Base-by-base conservation (phyloP, 1,139 yeast genomes). In the Pichia sp. region DNA sequence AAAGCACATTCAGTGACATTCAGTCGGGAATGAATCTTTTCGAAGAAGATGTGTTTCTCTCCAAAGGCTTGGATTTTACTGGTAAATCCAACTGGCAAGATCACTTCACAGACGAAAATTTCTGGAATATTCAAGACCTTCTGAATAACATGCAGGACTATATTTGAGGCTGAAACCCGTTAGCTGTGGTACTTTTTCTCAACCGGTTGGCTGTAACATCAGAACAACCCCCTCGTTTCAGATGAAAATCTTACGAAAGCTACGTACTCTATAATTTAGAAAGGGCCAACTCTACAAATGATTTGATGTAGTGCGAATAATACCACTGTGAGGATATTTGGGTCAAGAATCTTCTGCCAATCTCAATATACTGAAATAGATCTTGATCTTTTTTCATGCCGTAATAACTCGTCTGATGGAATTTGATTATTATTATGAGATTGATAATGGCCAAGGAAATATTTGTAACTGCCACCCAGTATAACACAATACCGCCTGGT, bases 61-160 rank as follows among this genome's bases (percentile, higher is more conserved):
- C 11, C 1, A 34, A 23, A 34, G 36, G 11, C 7, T 34, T 34
- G 7, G 26, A 10, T 10, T 46, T 52, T 36, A 26, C 46, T n/a
- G 47, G 39, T 23, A 51, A 46, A 35, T 46, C 55, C 2, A 44
- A 47, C n/a, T 53, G 56, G 56, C 37, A 46, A 27, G 55, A 53
- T 36, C 52, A 47, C 34, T 53, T 52, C 38, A 41, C 32, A 23
- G 47, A 43, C 9, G 44, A 42, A 10, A 39, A 43, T 10, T 33
- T 49, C 26, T 38, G 47, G 38, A 44, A 51, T 39, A 28, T 48
- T 29, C 46, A 51, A 27, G 49, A 44, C 27, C 42, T 44, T 8
- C 33, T 40, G 43, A 36, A 29, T 28, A 40, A 44, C 23, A 33
- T 40, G 31, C 40, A 43, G 7, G 46, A 41, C 10, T 40, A 35